Evolutionary conservation across 2,329 filamentous ascomycete species (phyloP).

Genomic region (Ascochyta viciae-villosae): DNA sequence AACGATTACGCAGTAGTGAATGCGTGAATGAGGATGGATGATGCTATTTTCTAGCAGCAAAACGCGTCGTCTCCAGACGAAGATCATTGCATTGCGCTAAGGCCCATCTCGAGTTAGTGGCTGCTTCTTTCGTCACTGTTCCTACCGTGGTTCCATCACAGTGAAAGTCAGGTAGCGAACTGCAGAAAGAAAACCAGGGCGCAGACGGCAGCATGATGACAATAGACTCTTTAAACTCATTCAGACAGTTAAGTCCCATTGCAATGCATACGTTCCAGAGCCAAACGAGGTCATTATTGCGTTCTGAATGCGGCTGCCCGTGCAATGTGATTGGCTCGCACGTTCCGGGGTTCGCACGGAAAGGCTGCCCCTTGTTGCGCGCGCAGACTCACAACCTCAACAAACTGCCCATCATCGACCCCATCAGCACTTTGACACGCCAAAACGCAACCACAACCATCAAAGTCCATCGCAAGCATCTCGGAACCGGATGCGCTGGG

Average conservation of each 20-base stretch:
- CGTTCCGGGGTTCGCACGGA: slow-evolving; percentile 1
- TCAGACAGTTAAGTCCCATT: not conserved
- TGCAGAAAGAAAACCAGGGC: not conserved
- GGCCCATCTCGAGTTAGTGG: not conserved
- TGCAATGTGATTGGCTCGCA: slow-evolving; percentile 12
- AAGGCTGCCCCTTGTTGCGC: slow-evolving; percentile 20
- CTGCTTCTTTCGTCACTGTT: slow-evolving; percentile 6
- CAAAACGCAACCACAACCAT: slow-evolving; percentile 25
- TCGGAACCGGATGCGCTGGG: slow-evolving; percentile 28
- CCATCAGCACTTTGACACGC: slow-evolving; percentile 23
- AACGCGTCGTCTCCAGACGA: slow-evolving; percentile 1
- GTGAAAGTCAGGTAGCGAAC: not conserved
- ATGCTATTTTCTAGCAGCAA: not conserved
- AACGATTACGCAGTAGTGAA: too few species aligned
- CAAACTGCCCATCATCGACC: slow-evolving; percentile 18
- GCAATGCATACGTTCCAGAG: not conserved
- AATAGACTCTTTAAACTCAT: not conserved
- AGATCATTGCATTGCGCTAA: slow-evolving; percentile 18
- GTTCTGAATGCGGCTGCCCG: slow-evolving; percentile 11
- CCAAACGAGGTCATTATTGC: slow-evolving; percentile 1
- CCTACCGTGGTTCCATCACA: slow-evolving; percentile 3
- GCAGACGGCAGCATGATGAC: not conserved
- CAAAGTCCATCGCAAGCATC: slow-evolving; percentile 32
- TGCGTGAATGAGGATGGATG: not conserved
- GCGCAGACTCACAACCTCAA: slow-evolving; percentile 24